Base-by-base conservation (phyloP, 495 filamentous ascomycete genomes). In the Podospora comata region DNA sequence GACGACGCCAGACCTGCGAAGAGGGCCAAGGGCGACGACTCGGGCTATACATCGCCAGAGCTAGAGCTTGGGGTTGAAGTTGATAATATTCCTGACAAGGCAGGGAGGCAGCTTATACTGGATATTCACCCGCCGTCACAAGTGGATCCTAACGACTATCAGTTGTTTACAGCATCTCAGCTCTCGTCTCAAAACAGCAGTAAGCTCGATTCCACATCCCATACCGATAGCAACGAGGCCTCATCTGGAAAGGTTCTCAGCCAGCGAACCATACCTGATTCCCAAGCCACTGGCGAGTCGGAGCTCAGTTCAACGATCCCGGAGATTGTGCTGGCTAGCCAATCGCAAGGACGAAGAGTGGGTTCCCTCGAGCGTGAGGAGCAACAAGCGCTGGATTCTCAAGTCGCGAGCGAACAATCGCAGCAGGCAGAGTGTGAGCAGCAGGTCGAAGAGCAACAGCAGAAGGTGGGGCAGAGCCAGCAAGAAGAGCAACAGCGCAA, bases 181-280 rank as follows among this genome's bases (percentile, higher is more conserved):
- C 54, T 59, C 9, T 54, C 53, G 4, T 20, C 4, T 32, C 19
- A 39, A 26, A 23, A 20, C 9, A 28, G 44, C 13, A n/a, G 44
- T 16, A 60, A 73, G 72, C 62, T 71, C 69, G 65, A 66, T 48
- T 48, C 39, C 15, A 11, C 15, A 13, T 16, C 39, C 13, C 39
- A 48, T 48, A 48, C 13, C 5, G 9, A 48, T 48, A 48, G 39
- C 39, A 48, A 48, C 39, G 39, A 48, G 39, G 2, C 9, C 13
- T 16, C 39, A 16, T 3, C 5, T 48, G 39, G 39, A 48, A 48
- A 48, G 39, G 15, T 48, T 16, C 39, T 13, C 15, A 48, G 13
- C 39, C 39, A 48, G 39, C 39, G 65, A 5, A 74, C 73, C 1
- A 78, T 79, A 6, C 74, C 74, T 0, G 77, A 79, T 39, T 79